Conservation (phyloP, 805 yeast species). For the Myxozyma mucilagina region DNA sequence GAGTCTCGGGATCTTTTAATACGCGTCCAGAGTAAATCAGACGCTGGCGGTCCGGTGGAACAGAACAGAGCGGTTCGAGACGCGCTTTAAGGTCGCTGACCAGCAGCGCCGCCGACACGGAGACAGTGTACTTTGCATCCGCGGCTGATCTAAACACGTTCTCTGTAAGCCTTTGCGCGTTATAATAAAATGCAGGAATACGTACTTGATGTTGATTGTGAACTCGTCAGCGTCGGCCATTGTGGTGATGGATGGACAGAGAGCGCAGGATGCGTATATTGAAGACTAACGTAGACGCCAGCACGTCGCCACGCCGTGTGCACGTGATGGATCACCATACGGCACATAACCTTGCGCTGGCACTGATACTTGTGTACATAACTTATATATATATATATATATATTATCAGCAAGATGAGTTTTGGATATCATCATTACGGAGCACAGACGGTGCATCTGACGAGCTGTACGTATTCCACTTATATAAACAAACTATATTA, state of each 20-base stretch:
- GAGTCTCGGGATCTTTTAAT: slow-evolving; percentile 75
- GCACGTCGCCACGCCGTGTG: too few relatives aligned
- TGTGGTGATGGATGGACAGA: slow-evolving; percentile 1
- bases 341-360: too few relatives aligned
- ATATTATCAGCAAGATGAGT: slow-evolving; percentile 12
- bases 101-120: slow-evolving; percentile 54
- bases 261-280: neutral
- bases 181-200: neutral
- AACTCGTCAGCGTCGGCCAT: slow-evolving; percentile 22
- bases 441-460: neutral
- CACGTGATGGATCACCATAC: too few relatives aligned
- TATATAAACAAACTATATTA: neutral
- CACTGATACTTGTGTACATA: too few relatives aligned
- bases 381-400: too few relatives aligned
- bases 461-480: neutral
- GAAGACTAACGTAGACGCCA: too few relatives aligned
- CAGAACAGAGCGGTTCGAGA: slow-evolving; percentile 59
- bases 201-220: slow-evolving; percentile 27
- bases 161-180: neutral
- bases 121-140: slow-evolving; percentile 73
- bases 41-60: slow-evolving; percentile 79
- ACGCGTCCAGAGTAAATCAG: slow-evolving; percentile 93
- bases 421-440: slow-evolving; percentile 18
- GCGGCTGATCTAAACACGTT: slow-evolving; percentile 26
- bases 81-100: slow-evolving; percentile 68